Evolutionary conservation across 352 stramenopile species (phyloP), one percentile per base, ranked within the genome.

Genomic region (Plasmopara muralis): DNA sequence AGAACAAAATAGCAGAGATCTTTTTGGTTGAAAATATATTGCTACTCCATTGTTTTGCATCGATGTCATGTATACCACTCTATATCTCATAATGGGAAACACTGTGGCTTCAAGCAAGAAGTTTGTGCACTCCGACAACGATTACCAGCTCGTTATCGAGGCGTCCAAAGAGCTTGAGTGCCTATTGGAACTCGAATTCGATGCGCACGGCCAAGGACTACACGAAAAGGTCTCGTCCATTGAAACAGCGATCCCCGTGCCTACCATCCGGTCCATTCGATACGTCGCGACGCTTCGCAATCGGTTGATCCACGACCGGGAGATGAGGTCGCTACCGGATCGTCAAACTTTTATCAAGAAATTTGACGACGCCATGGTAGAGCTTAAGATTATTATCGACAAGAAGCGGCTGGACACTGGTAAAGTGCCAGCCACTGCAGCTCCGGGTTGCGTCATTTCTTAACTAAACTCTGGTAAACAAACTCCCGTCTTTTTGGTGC

Each of bases 91-190:
- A 13, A 41, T 41, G 37, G 37, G 37, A 1, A 41, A 41, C 37
- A 5, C 31, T 5, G 1, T 41, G 2, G 1, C 37, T 9, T 46
- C 45, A 1, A 34, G 33, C 41, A 66, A 67, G 39, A 33, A 47
- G 29, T 67, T 66, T 50, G 56, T 64, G 55, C 73, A 78, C 66
- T 72, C 73, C 10, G 6, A 37, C 38, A 90, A 90, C 60, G 83
- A 94, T 64, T 90, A 85, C 41, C 77, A 94, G 55, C 68, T 94
- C 15, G 81, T 71, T 25, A 90, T 92, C 58, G 82, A 90, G 64
- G 60, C 73, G 15, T 85, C 78, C 54, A 92, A 94, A 57, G 78
- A 91, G 57, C 61, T 92, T 9, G 83, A 94, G 62, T 69, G 73
- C 49, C 39, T 81, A 18, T 67, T 94, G 15, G 73, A 78, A 58